Evolutionary conservation across 2,329 filamentous ascomycete genomes (phyloP).

Genomic region (Aspergillus brasiliensis): DNA sequence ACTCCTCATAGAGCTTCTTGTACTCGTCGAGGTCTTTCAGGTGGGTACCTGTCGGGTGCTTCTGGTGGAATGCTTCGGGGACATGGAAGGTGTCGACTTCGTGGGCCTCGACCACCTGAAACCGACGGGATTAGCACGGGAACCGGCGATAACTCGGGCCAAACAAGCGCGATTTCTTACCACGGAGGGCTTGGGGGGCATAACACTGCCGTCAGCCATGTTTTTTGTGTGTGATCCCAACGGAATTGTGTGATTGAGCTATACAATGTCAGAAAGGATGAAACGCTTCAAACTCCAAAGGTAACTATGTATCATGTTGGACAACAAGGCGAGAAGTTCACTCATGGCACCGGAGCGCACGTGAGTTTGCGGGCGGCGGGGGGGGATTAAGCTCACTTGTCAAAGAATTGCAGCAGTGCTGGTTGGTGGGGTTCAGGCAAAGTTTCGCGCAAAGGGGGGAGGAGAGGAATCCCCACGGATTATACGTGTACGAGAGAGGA

Average conservation of each 20-base stretch:
- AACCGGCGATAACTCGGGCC: conserved; percentile 3
- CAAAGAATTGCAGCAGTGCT: conserved; percentile 7
- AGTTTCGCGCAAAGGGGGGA: conserved; percentile 2
- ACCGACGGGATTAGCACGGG: conserved; percentile 17
- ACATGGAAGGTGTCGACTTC: conserved; percentile 57
- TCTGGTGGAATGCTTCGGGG: conserved; percentile 58
- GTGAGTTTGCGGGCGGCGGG: conserved; percentile 17
- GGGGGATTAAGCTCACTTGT: conserved; percentile 19
- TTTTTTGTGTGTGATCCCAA: conserved; percentile 18
- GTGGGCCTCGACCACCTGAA: conserved; percentile 49
- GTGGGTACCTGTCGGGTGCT: conserved; percentile 64
- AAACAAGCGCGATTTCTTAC: conserved; percentile 32
- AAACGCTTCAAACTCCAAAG: background rate
- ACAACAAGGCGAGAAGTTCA: background rate
- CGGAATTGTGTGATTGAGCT: conserved; percentile 11
- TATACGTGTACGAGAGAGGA: background rate
- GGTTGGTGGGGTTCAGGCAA: conserved; percentile 2
- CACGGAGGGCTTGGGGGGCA: conserved; percentile 42
- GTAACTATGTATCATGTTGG: background rate
- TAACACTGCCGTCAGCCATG: conserved; percentile 42
- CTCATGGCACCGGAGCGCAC: conserved; percentile 4
- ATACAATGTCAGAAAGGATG: background rate
- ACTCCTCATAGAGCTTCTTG: conserved; percentile 71
- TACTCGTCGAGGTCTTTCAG: conserved; percentile 63
- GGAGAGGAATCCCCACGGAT: background rate